phyloP scores from a whole-genome alignment of 352 stramenopile genomes.

The Phytopythium delawarense region DNA sequence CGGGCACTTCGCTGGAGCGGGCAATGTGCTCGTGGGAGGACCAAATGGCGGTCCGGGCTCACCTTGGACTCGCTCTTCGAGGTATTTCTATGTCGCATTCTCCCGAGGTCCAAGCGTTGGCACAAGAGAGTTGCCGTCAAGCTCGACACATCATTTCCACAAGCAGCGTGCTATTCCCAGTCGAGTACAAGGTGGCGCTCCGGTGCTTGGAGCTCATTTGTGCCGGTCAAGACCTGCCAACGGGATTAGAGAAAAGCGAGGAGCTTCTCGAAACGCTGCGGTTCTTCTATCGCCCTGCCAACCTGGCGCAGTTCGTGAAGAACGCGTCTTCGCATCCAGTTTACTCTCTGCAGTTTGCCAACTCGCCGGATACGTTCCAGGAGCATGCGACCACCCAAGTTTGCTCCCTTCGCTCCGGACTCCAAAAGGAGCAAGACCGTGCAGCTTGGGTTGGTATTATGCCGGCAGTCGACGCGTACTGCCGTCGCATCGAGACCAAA shows the following conservation, averaged over 20 bases:
- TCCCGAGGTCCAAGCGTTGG: slow-evolving; percentile 15
- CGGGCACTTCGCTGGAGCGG: slow-evolving; percentile 28
- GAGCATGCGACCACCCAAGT: not conserved
- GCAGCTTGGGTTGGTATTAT: slow-evolving; percentile 35
- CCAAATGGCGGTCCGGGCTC: slow-evolving; percentile 29
- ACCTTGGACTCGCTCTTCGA: slow-evolving; percentile 34
- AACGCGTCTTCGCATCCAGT: slow-evolving; percentile 50
- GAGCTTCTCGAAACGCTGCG: slow-evolving; percentile 41
- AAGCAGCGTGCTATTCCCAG: slow-evolving; percentile 45
- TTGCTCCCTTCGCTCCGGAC: slow-evolving; percentile 15
- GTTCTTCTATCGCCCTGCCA: slow-evolving; percentile 69
- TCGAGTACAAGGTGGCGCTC: slow-evolving; percentile 61
- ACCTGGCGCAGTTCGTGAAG: slow-evolving; percentile 45
- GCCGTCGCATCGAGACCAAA: slow-evolving; percentile 33
- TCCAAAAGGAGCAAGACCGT: slow-evolving; percentile 29
- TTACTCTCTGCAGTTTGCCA: slow-evolving; percentile 45
- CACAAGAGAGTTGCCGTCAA: slow-evolving; percentile 23
- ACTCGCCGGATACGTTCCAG: slow-evolving; percentile 6
- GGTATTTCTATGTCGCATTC: slow-evolving; percentile 21
- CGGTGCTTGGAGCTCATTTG: slow-evolving; percentile 34
- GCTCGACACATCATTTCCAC: slow-evolving; percentile 29
- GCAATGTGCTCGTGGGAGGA: slow-evolving; percentile 36
- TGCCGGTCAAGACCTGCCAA: slow-evolving; percentile 21
- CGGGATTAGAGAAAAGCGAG: slow-evolving; percentile 24
- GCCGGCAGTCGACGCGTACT: slow-evolving; percentile 38